A percentile compares a stretch with the other conserved stretches of the same genome.
These are phyloP conservation scores for Neodidymelliopsis sp. DNA, from an alignment of 2,329 filamentous ascomycete species.

Conservation along the genomic window DNA sequence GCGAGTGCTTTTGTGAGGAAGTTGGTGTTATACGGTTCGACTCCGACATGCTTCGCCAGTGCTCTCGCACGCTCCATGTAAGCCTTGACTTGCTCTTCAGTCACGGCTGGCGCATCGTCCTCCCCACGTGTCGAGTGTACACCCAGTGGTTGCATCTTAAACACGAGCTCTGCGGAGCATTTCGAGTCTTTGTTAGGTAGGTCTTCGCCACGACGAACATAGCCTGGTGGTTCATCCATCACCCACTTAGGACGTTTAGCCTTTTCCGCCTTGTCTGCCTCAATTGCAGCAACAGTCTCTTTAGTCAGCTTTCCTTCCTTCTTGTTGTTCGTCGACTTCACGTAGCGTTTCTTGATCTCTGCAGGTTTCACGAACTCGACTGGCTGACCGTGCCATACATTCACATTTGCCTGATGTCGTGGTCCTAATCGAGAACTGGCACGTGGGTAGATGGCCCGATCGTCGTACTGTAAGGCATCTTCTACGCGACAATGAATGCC, in stretches of 20 bases:
- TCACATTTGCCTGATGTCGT: conserved; percentile 86
- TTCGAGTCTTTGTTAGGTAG: conserved; percentile 73
- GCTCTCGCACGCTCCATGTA: conserved; percentile 77
- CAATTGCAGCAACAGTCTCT: conserved; percentile 78
- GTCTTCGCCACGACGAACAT: conserved; percentile 84
- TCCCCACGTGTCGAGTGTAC: conserved; percentile 57
- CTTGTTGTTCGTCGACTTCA: conserved; percentile 69
- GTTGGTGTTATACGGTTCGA: conserved; percentile 82
- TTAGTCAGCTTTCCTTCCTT: conserved; percentile 81
- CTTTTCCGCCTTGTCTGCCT: conserved; percentile 79
- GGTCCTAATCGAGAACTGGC: conserved; percentile 92
- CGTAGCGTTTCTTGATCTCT: conserved; percentile 81
- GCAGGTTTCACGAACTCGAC: conserved; percentile 90
- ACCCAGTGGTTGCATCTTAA: conserved; percentile 71
- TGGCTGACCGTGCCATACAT: conserved; percentile 83
- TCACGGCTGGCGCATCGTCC: conserved; percentile 52
- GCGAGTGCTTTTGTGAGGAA: conserved; percentile 84
- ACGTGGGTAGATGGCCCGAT: conserved; percentile 89
- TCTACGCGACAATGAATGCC: conserved; percentile 95
- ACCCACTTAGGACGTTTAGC: conserved; percentile 92
- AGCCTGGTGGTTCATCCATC: conserved; percentile 88
- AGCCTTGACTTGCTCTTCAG: conserved; percentile 70
- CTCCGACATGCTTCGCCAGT: conserved; percentile 70
- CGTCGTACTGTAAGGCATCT: conserved; percentile 95
- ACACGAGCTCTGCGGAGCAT: conserved; percentile 78